Percentiles rank a stretch among this genome's conserved stretches.
These are phyloP conservation scores for Eucommia ulmoides DNA, from an alignment of 257 asterid genomes.

Conservation along the genomic window DNA sequence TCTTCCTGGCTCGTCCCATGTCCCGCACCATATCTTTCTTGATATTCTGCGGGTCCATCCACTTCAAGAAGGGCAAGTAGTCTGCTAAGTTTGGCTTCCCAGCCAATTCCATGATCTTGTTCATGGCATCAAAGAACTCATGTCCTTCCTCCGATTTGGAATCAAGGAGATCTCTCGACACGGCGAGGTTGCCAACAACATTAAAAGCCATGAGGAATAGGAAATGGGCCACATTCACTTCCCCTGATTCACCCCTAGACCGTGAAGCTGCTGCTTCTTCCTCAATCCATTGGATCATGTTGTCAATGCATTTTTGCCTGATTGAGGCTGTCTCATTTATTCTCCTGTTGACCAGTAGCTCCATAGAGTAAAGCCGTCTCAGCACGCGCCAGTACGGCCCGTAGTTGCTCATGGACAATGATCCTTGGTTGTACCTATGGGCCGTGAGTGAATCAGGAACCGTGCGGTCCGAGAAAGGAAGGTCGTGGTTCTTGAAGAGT, in stretches of 20 bases:
- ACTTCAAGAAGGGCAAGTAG: not conserved
- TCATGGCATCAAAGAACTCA: slow-evolving; percentile 3
- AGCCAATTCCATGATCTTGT: not conserved
- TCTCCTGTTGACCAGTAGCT: slow-evolving; percentile 33
- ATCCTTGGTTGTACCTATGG: slow-evolving; percentile 27
- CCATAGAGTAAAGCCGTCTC: slow-evolving; percentile 41
- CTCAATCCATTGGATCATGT: slow-evolving; percentile 6
- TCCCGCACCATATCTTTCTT: slow-evolving; percentile 3
- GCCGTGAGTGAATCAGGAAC: slow-evolving; percentile 27
- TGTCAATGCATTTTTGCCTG: slow-evolving; percentile 24
- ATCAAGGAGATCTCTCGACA: slow-evolving; percentile 7
- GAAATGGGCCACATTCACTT: not conserved
- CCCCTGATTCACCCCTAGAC: slow-evolving; percentile 1
- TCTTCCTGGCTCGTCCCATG: not conserved
- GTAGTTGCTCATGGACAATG: slow-evolving; percentile 34
- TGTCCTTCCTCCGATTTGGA: slow-evolving; percentile 1
- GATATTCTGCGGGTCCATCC: slow-evolving; percentile 4
- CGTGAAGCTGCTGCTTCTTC: not conserved
- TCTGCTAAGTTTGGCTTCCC: slow-evolving; percentile 12
- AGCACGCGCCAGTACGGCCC: slow-evolving; percentile 53
- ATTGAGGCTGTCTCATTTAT: slow-evolving; percentile 32
- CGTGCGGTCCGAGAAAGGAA: slow-evolving; percentile 32
- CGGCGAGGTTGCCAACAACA: slow-evolving; percentile 5
- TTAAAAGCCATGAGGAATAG: slow-evolving; percentile 8
- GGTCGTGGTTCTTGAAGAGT: slow-evolving; percentile 55